Conservation (phyloP, 2,329 filamentous ascomycete species). For the Claviceps sp. region DNA sequence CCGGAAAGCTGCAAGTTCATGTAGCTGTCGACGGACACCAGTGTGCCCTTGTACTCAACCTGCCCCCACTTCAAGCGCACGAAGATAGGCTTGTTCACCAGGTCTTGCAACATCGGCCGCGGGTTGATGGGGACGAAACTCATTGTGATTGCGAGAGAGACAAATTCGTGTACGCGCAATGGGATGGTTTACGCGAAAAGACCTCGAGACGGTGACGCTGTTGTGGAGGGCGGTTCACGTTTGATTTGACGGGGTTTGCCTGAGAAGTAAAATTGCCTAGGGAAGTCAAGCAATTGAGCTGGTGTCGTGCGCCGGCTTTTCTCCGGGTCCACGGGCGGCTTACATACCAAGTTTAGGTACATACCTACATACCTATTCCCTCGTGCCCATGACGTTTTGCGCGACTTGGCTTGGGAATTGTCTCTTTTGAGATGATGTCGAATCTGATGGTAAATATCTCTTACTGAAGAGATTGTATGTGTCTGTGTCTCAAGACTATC, state of each 20-base stretch:
- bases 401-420: background rate
- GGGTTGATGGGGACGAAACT: constrained; percentile 87
- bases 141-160: constrained; percentile 15
- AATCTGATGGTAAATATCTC: too few relatives aligned
- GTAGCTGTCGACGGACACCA: constrained; percentile 92
- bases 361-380: constrained; percentile 1
- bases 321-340: constrained; percentile 1
- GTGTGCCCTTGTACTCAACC: constrained; percentile 88
- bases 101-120: constrained; percentile 85
- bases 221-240: background rate
- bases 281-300: background rate
- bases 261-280: constrained; percentile 1
- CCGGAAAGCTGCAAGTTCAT: constrained; percentile 95
- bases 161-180: background rate
- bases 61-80: constrained; percentile 97
- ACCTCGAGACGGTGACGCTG: background rate
- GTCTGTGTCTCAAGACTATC: too few relatives aligned
- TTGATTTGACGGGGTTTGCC: background rate
- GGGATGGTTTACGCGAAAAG: background rate
- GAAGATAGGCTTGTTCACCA: constrained; percentile 82
- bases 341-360: too few relatives aligned
- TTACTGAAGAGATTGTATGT: too few relatives aligned
- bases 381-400: background rate
- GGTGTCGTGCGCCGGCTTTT: background rate
- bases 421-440: background rate